Conservation (phyloP, 202 grass and related monocot species). For the Cymbopogon flexuosus region DNA sequence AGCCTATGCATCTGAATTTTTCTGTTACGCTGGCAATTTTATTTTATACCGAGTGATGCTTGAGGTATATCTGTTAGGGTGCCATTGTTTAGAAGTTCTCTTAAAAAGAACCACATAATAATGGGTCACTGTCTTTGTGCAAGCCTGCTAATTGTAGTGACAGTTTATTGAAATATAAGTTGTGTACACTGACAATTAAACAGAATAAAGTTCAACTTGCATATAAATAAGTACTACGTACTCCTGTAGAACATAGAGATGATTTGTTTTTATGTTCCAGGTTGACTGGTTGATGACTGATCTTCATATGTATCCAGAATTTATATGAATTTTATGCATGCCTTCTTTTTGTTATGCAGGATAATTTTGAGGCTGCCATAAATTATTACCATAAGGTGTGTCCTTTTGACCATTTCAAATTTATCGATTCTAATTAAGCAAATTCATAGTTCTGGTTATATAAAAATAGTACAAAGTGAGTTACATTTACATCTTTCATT, state of each 20-base stretch:
- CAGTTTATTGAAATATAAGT: constrained; percentile 13
- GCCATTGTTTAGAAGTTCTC: background rate
- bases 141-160: constrained; percentile 14
- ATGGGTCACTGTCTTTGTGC: background rate
- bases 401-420: background rate
- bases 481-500: constrained; percentile 15
- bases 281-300: constrained; percentile 12
- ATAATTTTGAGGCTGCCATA: constrained; percentile 86
- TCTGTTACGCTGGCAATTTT: background rate
- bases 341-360: constrained; percentile 47
- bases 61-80: background rate
- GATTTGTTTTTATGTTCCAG: background rate
- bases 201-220: background rate
- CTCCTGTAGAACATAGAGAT: background rate
- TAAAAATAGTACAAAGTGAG: background rate
- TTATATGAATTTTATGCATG: constrained; percentile 8
- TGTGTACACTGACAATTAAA: background rate
- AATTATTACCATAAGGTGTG: constrained; percentile 94
- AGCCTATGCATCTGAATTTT: background rate
- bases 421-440: background rate
- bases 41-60: background rate
- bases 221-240: background rate
- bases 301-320: constrained; percentile 2
- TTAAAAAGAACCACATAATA: background rate
- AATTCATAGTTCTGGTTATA: background rate